Evolutionary conservation across 2,329 filamentous ascomycete genomes (phyloP), one percentile per base, ranked within the genome.

Genomic region (Chaetothyriales sp.): DNA sequence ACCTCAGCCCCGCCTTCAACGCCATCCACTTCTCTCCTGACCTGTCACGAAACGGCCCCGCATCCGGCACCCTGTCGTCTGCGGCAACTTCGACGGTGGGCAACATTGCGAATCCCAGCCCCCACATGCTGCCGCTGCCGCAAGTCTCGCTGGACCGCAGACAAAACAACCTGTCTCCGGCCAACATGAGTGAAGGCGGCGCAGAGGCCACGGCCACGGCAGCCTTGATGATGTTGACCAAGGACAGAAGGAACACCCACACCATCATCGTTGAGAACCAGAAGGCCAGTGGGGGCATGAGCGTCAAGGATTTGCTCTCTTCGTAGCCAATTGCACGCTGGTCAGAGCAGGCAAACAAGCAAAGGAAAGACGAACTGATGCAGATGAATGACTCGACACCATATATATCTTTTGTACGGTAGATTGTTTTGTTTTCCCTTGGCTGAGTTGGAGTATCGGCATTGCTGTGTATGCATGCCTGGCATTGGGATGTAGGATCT

Each of bases 161-260:
- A 43, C 50, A 54, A 6, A 33, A 56, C 9, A 58, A 49, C 46
- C 54, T 49, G 29, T 51, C 48, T 44, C 53, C 53, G 1, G 51
- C 48, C 5, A 68, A 71, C 2, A 64, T 69, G 6, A 69, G 73
- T 5, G 71, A 73, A 5, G 73, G 77, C 51, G 73, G 85, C 40
- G 83, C 87, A 56, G 83, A 89, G 55, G 87, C 92, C 65, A 89
- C 88, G 1, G 92, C 88, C 6, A 54, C 56, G 33, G 83, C 87
- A 10, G 89, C 89, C 2, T 67, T 95, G 60, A 68, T 95, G 65
- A 94, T 95, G 89, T 72, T 95, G 54, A 94, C 89, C 59, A 81
- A 76, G 50, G 88, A 92, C 65, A 78, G 86, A 43, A 75, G 86
- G 57, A 54, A 47, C 29, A 19, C 46, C 51, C 53, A 46, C 10